A percentile compares a stretch with the other conserved stretches of the same genome.
Evolutionary conservation across 345 rosid genomes (phyloP).

Genomic region (Salix suchowensis): DNA sequence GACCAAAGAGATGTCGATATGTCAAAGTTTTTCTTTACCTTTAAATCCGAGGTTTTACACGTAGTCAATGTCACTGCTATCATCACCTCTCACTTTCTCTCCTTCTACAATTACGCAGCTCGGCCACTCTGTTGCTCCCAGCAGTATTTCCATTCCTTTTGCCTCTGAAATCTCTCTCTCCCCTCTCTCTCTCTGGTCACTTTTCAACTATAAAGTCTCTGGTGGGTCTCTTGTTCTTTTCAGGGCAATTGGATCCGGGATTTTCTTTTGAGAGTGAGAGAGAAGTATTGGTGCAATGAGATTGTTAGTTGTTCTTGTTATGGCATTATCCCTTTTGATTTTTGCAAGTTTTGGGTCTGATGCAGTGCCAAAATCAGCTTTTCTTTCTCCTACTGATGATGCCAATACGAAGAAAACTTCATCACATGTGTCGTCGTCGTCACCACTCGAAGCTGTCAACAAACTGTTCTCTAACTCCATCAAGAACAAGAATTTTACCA

Average conservation of each 20-base stretch:
- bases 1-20: conserved; percentile 20
- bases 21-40: conserved; percentile 6
- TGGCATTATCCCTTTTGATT: conserved; percentile 9
- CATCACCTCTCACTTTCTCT: neutral
- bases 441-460: conserved; percentile 2
- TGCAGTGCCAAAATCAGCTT: conserved; percentile 16
- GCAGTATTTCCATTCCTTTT: conserved; percentile 18
- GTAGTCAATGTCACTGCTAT: conserved; percentile 6
- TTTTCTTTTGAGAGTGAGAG: neutral
- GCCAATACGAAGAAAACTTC: conserved; percentile 2
- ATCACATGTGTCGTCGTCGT: neutral
- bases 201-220: conserved; percentile 1
- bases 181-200: neutral
- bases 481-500: conserved; percentile 1
- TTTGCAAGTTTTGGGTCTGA: neutral
- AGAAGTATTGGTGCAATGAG: conserved; percentile 17
- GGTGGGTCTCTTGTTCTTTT: neutral
- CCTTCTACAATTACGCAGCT: neutral
- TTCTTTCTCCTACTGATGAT: neutral
- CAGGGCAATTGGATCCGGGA: neutral
- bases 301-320: conserved; percentile 10
- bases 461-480: conserved; percentile 4
- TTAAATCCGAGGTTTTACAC: conserved; percentile 22
- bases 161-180: conserved; percentile 8
- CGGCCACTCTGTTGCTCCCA: neutral